Evolutionary conservation across 2,329 filamentous ascomycete species (phyloP).

Genomic region (Colletotrichum magnum): DNA sequence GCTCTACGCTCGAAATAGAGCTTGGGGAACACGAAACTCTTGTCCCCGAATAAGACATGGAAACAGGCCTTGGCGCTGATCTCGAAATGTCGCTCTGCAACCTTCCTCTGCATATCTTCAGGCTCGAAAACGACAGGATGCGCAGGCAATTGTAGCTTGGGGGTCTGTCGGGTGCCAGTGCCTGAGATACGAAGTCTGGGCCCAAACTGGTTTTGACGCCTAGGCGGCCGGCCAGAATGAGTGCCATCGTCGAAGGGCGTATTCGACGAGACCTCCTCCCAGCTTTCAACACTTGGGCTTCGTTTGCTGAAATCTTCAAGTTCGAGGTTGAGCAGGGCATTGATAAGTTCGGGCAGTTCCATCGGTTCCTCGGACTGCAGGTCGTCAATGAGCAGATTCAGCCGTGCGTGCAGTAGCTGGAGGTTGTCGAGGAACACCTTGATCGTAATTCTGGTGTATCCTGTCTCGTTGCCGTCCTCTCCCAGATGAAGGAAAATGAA

Average conservation of each 20-base stretch:
- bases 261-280: conserved; percentile 82
- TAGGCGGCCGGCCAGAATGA: conserved; percentile 55
- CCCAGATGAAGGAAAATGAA: conserved; percentile 87
- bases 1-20: conserved; percentile 88
- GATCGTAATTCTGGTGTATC: conserved; percentile 82
- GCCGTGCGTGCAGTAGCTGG: conserved; percentile 82
- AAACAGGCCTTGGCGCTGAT: conserved; percentile 95
- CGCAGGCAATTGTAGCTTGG: conserved; percentile 85
- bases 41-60: conserved; percentile 96
- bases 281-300: conserved; percentile 87
- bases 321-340: conserved; percentile 82
- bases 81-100: conserved; percentile 86
- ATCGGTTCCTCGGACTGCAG: conserved; percentile 79
- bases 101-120: conserved; percentile 81
- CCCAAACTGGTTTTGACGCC: conserved; percentile 51
- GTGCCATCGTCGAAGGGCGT: conserved; percentile 73
- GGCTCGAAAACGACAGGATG: conserved; percentile 89
- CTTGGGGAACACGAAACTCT: conserved; percentile 93
- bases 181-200: conserved; percentile 52
- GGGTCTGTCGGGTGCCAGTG: conserved; percentile 45
- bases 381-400: conserved; percentile 89
- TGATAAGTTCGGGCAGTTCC: conserved; percentile 78
- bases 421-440: conserved; percentile 95
- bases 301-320: conserved; percentile 69
- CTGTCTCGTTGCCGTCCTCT: conserved; percentile 73